Conservation (phyloP, 345 rosid species). For the Salix exigua region DNA sequence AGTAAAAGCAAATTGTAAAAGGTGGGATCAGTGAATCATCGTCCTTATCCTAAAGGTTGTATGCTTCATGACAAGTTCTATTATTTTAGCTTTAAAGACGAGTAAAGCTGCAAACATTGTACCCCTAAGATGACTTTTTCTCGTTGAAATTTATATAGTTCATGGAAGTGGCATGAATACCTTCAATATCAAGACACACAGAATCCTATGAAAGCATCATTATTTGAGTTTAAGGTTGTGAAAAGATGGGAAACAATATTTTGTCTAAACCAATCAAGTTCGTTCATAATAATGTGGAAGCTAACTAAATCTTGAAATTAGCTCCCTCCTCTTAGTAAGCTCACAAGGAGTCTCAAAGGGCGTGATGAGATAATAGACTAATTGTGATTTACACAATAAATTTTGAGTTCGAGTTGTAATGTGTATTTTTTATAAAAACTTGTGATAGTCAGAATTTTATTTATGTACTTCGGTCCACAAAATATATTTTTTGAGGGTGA, state of each 20-base stretch:
- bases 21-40: constrained; percentile 17
- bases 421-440: rapidly evolving
- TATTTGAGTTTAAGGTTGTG: neutral
- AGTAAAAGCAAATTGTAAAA: constrained; percentile 9
- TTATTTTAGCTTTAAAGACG: constrained; percentile 7
- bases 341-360: neutral
- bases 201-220: neutral
- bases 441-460: rapidly evolving
- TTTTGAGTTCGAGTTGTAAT: rapidly evolving
- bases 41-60: constrained; percentile 31
- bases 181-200: neutral
- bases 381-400: rapidly evolving
- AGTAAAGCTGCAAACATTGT: constrained; percentile 20
- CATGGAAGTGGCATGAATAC: neutral
- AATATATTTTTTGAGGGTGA: too few relatives aligned
- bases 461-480: rapidly evolving
- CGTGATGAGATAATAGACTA: rapidly evolving
- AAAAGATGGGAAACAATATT: neutral
- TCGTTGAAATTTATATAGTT: neutral
- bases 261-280: neutral
- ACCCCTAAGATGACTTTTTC: neutral
- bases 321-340: neutral
- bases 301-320: neutral
- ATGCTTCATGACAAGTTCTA: constrained; percentile 7
- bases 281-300: too few relatives aligned